Evolutionary conservation across 1,284 basidiomycete genomes (phyloP).

Genomic region (Amylostereum areolatum): DNA sequence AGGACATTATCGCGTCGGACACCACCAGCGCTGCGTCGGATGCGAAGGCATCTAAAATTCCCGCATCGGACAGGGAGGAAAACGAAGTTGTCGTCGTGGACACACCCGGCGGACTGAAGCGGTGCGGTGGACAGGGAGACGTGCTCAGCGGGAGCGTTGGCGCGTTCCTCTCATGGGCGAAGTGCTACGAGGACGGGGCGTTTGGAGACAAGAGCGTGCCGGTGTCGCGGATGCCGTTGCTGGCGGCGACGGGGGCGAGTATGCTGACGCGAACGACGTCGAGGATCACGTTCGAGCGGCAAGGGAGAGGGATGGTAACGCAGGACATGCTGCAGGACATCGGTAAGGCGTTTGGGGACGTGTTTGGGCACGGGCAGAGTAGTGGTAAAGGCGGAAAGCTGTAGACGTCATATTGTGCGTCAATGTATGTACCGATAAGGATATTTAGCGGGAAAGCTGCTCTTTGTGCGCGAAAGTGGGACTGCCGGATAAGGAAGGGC

Average conservation of each 20-base stretch:
- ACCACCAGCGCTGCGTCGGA: slow-evolving; percentile 45
- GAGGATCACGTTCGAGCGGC: slow-evolving; percentile 65
- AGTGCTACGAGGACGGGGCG: slow-evolving; percentile 80
- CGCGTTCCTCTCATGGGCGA: slow-evolving; percentile 90
- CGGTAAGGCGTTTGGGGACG: slow-evolving; percentile 65
- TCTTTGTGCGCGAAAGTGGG: too few relatives aligned
- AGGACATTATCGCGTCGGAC: slow-evolving; percentile 66
- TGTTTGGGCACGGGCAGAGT: slow-evolving; percentile 57
- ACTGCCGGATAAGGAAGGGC: too few relatives aligned
- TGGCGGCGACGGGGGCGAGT: slow-evolving; percentile 86
- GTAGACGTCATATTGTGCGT: slow-evolving; percentile 6
- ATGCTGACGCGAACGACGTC: slow-evolving; percentile 85
- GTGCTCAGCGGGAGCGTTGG: slow-evolving; percentile 86
- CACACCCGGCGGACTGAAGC: slow-evolving; percentile 76
- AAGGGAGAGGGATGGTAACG: slow-evolving; percentile 78
- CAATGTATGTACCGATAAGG: too few relatives aligned
- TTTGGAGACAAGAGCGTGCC: slow-evolving; percentile 57
- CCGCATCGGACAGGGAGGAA: slow-evolving; percentile 23
- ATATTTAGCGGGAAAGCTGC: too few relatives aligned
- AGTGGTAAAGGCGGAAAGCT: slow-evolving; percentile 30
- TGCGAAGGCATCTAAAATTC: slow-evolving; percentile 10
- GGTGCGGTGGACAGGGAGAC: slow-evolving; percentile 96
- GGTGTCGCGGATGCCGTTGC: slow-evolving; percentile 64
- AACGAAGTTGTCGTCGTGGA: slow-evolving; percentile 57
- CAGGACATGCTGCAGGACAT: slow-evolving; percentile 83